A percentile compares a stretch with the other conserved stretches of the same genome.
Evolutionary conservation across 192 early-diverging fungal species (phyloP).

Genomic region (Coemansia sp.): DNA sequence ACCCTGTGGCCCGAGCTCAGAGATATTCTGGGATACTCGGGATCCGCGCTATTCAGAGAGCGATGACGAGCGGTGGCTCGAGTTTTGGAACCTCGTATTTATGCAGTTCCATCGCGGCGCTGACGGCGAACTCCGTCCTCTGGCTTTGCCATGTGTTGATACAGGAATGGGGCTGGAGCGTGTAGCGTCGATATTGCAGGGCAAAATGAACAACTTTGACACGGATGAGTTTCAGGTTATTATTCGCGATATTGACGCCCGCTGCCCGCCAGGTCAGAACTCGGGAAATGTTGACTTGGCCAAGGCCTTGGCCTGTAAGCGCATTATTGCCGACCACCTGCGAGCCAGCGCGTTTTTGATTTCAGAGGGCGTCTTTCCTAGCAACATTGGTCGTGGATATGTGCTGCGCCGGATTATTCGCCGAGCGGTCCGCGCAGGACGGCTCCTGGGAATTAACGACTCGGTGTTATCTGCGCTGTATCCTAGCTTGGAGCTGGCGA

Average conservation of each 20-base stretch:
- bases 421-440: conserved; percentile 86
- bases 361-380: conserved; percentile 90
- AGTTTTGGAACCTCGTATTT: conserved; percentile 99
- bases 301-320: conserved; percentile 86
- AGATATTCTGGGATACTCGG: conserved; percentile 96
- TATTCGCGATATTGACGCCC: conserved; percentile 72
- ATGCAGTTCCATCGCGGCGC: conserved; percentile 96
- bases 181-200: conserved; percentile 87
- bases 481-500: conserved; percentile 82
- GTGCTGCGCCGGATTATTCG: conserved; percentile 94
- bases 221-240: conserved; percentile 87
- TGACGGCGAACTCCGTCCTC: conserved; percentile 74
- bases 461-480: conserved; percentile 88
- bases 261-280: conserved; percentile 19
- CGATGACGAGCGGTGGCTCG: conserved; percentile 92
- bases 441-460: conserved; percentile 81
- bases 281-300: conserved; percentile 64
- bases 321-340: conserved; percentile 97
- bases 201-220: conserved; percentile 94
- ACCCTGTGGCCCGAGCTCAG: conserved; percentile 96
- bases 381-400: conserved; percentile 98
- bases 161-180: conserved; percentile 98
- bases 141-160: conserved; percentile 94
- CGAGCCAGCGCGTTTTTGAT: conserved; percentile 94
- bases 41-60: conserved; percentile 78